Conservation (phyloP, 2,329 filamentous ascomycete genomes). For the Myriosclerotinia curreyana region DNA sequence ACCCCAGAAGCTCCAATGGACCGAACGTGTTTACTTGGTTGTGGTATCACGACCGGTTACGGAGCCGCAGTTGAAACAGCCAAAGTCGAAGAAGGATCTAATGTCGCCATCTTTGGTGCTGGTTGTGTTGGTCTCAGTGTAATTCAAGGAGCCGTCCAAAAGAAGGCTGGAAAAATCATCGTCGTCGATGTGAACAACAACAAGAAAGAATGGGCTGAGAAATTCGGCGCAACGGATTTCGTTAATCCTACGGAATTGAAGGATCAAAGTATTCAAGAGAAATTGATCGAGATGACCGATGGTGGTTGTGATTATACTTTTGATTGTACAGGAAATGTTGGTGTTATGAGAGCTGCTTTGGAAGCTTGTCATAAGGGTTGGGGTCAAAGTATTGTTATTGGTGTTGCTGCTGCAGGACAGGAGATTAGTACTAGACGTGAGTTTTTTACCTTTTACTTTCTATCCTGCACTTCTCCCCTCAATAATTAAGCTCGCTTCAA, state of each 20-base stretch:
- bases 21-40: conserved; percentile 91
- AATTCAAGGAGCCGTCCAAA: conserved; percentile 80
- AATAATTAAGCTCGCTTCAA: not conserved
- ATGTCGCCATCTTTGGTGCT: conserved; percentile 88
- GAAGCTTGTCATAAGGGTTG: conserved; percentile 99
- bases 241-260: conserved; percentile 84
- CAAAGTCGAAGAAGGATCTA: conserved; percentile 84
- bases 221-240: conserved; percentile 96
- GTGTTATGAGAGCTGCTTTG: conserved; percentile 90
- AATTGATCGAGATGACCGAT: conserved; percentile 95
- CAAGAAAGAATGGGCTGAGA: conserved; percentile 89
- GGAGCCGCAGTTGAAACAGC: conserved; percentile 93
- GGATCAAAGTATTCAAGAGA: conserved; percentile 80
- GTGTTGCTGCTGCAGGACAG: conserved; percentile 92
- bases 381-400: conserved; percentile 97
- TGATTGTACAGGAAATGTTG: conserved; percentile 96
- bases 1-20: conserved; percentile 91
- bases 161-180: conserved; percentile 49
- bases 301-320: conserved; percentile 99
- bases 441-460: conserved; percentile 42
- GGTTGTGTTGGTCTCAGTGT: conserved; percentile 95
- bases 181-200: conserved; percentile 77
- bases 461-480: conserved; percentile 10
- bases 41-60: conserved; percentile 98
- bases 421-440: conserved; percentile 91